Base-by-base conservation (phyloP, 768 basidiomycete species). In the Mycena alexandri region DNA sequence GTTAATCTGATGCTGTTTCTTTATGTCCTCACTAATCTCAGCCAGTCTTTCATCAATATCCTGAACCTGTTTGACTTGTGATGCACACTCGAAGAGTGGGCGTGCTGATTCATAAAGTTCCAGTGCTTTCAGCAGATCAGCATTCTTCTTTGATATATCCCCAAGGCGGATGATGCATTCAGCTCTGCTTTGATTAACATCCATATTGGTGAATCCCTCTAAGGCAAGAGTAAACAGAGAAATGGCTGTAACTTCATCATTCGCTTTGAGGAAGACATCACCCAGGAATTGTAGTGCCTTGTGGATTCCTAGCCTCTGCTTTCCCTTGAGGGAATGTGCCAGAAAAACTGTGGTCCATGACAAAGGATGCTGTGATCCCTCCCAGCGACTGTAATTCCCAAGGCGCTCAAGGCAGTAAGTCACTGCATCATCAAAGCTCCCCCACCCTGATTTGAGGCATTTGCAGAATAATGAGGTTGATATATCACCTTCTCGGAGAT, bases 1-100 rank as follows among this genome's bases (percentile, higher is more conserved):
- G n/a, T n/a, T n/a, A n/a, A n/a, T n/a, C n/a, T 44, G 43, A 44
- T 50, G 25, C 16, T 24, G 21, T 24, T 50, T 10, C 48, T 50
- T 50, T 24, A 50, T 10, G 13, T 50, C 48, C 21, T 50, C 48
- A n/a, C 25, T 12, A 10, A 50, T 50, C 10, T 50, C 13, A 5
- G 48, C 24, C 22, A 50, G 21, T 16, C 48, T 50, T 29, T 24
- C 21, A 16, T 50, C 24, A 10, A 50, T 50, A 29, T 50, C 22
- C n/a, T 50, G 21, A 24, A 50, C 48, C 48, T 24, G 24, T 50
- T 50, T 29, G 21, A n/a, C 48, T 50, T 50, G 48, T 24, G 48
- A 50, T 14, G 48, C 22, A 22, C 5, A 24, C 48, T 50, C 21
- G 16, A 50, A 29, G 13, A 50, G 10, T 50, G 48, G 48, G 1